Percentiles rank a stretch among this genome's conserved stretches.
Conservation (phyloP, 2,329 filamentous ascomycete species). For the Exophiala alcalophila region DNA sequence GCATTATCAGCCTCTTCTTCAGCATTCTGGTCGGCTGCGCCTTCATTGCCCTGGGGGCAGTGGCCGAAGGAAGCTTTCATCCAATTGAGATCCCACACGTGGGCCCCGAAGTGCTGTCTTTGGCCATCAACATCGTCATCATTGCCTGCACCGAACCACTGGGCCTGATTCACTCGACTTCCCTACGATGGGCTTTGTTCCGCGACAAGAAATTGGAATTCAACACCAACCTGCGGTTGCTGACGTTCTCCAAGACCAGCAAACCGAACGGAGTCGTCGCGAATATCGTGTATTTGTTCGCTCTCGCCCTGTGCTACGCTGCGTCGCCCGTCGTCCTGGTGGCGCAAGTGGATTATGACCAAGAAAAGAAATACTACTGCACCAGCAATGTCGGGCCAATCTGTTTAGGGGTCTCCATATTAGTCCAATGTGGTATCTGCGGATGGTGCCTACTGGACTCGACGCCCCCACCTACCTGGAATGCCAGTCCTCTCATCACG, state of each 20-base stretch:
- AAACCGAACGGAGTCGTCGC: constrained; percentile 19
- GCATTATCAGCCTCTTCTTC: neutral
- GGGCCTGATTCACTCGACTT: constrained; percentile 20
- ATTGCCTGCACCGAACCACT: neutral
- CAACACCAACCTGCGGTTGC: constrained; percentile 28
- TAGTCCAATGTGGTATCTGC: constrained; percentile 16
- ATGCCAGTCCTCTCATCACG: constrained; percentile 21
- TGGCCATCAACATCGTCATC: neutral
- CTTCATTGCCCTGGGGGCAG: neutral
- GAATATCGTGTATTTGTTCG: constrained; percentile 19
- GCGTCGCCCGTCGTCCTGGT: constrained; percentile 5
- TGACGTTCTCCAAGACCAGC: constrained; percentile 11
- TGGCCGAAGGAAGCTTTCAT: neutral
- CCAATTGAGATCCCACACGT: neutral
- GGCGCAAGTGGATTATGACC: neutral
- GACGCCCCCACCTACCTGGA: constrained; percentile 21
- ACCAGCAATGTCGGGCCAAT: constrained; percentile 4
- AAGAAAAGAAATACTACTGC: neutral
- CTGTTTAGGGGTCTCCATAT: constrained; percentile 4
- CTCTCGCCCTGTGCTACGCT: constrained; percentile 17
- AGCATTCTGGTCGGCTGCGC: neutral
- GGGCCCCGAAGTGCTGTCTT: neutral
- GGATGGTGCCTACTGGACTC: constrained; percentile 12
- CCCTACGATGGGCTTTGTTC: constrained; percentile 28
- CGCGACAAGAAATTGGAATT: constrained; percentile 23